Evolutionary conservation across 768 basidiomycete genomes (phyloP), one percentile per base, ranked within the genome.

Genomic region (Boletus rubropictus): DNA sequence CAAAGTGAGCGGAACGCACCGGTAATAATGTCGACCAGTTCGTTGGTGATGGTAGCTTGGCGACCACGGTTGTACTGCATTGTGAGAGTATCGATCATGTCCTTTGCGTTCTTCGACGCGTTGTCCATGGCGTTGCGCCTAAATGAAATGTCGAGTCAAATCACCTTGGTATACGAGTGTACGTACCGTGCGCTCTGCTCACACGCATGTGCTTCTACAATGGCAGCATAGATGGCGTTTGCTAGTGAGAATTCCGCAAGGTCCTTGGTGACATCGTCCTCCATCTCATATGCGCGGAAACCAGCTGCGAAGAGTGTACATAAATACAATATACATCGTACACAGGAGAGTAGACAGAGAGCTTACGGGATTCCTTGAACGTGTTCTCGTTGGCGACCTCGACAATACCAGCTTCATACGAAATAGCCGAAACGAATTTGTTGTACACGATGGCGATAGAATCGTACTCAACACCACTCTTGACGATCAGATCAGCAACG

Each of bases 51-150:
- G 56, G 92, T 86, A 54, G 93, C 93, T 75, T 97, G 93, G 65
- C 93, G 89, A 77, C 94, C 93, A 80, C 93, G 89, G 68, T 97
- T 97, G 80, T 94, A 97, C 69, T 95, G 79, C 86, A 96, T 86
- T 68, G 87, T 86, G 41, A 97, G 77, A 37, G 74, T 68, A 51
- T 69, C 69, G 62, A 97, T 95, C 93, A 97, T 96, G 71, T 94
- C 93, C 28, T 72, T 73, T 48, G 96, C 96, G 69, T 99, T 98
- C 83, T 99, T 99, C 56, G 94, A 92, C 39, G 95, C 95, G 64
- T 92, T 98, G 81, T 98, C 96, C 96, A 99, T 99, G 62, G 96
- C 96, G 58, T 95, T 97, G 58, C 95, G 86, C 69, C 95, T 59
- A 11, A 1, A 40, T 51, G 32, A 52, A 33, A 40, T 5, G 9